Conservation (phyloP, 176 grass and related monocot genomes). For the Oryza glumipatula region DNA sequence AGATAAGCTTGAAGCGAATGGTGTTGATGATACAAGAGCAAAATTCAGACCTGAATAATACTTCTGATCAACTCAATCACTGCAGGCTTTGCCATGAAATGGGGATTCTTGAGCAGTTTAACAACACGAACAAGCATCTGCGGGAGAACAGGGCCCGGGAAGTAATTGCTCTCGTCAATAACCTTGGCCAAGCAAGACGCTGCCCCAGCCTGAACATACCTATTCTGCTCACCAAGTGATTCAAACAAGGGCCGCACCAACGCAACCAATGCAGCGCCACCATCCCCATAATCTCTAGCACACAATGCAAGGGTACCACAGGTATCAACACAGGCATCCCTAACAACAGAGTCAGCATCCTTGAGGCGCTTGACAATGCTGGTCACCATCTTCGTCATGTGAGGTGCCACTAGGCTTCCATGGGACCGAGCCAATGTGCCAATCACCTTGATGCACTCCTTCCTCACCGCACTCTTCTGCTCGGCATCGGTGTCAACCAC, state of each 20-base stretch:
- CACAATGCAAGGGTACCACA: conserved; percentile 77
- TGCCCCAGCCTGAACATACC: conserved; percentile 76
- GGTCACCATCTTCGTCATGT: conserved; percentile 67
- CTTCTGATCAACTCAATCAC: conserved; percentile 93
- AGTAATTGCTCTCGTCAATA: conserved; percentile 80
- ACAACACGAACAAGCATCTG: conserved; percentile 86
- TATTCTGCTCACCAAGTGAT: conserved; percentile 86
- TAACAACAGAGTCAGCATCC: conserved; percentile 82
- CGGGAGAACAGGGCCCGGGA: conserved; percentile 66
- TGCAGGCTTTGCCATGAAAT: conserved; percentile 96
- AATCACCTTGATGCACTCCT: conserved; percentile 83
- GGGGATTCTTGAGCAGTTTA: conserved; percentile 92
- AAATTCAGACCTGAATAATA: conserved; percentile 78
- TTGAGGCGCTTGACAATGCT: conserved; percentile 77
- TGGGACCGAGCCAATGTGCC: conserved; percentile 63
- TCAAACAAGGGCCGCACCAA: conserved; percentile 85
- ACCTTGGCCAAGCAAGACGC: conserved; percentile 88
- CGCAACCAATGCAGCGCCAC: conserved; percentile 58
- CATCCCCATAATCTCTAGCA: conserved; percentile 47
- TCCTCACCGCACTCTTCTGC: conserved; percentile 76
- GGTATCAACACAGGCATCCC: conserved; percentile 88
- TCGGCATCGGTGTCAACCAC: conserved; percentile 80
- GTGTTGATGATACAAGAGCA: neutral
- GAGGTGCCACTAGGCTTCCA: conserved; percentile 59
- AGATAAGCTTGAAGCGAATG: neutral